Percentiles rank a stretch among this genome's conserved stretches.
Evolutionary conservation across 2,329 filamentous ascomycete genomes (phyloP).

Genomic region (Bipolaris zeicola): DNA sequence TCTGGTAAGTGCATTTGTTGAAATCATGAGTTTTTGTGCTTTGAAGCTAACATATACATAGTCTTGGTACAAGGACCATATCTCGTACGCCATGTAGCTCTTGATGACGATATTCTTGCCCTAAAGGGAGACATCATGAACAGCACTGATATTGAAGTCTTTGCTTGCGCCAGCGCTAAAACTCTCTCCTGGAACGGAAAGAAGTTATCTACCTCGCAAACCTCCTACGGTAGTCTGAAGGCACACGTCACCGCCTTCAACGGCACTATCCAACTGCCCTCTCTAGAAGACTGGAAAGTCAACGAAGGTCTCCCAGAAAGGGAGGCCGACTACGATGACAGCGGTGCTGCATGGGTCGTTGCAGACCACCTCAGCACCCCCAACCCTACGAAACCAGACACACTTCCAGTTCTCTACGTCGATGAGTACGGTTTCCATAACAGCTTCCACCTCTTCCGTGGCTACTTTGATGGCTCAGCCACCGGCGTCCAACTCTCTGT

Average conservation of each 20-base stretch:
- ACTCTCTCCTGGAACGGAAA: constrained; percentile 50
- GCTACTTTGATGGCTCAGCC: constrained; percentile 45
- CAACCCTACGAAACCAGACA: constrained; percentile 48
- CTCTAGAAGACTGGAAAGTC: constrained; percentile 55
- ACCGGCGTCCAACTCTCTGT: constrained; percentile 58
- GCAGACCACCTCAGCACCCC: constrained; percentile 47
- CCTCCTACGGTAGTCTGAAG: constrained; percentile 46
- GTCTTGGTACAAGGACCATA: constrained; percentile 51
- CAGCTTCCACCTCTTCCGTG: constrained; percentile 51
- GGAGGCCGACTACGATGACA: constrained; percentile 51
- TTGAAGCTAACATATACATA: constrained; percentile 7
- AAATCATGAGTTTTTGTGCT: neutral
- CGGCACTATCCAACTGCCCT: constrained; percentile 45
- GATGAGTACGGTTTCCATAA: constrained; percentile 53
- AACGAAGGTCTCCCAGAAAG: constrained; percentile 58
- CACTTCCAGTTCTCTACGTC: constrained; percentile 50
- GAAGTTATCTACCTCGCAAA: constrained; percentile 34
- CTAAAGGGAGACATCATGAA: constrained; percentile 47
- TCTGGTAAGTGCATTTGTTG: constrained; percentile 19
- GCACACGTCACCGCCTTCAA: constrained; percentile 36
- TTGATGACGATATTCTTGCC: constrained; percentile 30
- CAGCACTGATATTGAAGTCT: constrained; percentile 47
- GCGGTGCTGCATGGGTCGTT: constrained; percentile 51
- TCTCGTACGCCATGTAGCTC: constrained; percentile 43
- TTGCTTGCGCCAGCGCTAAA: constrained; percentile 33